Evolutionary conservation across 202 grass and related monocot genomes (phyloP).

Genomic region (Miscanthus sacchariflorus): DNA sequence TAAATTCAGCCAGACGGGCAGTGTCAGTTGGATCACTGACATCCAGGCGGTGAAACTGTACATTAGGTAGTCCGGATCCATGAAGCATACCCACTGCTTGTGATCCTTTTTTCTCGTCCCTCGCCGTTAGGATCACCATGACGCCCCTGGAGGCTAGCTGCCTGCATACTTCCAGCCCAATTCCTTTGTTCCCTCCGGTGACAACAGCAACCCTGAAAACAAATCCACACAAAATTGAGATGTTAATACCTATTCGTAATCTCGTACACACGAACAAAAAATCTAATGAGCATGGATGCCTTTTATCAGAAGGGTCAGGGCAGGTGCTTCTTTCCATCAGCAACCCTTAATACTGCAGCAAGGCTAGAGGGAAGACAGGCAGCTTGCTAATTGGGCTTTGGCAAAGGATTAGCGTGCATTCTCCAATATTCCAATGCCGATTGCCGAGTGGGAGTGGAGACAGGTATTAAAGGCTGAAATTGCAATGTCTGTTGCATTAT

Average conservation of each 20-base stretch:
- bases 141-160: constrained; percentile 47
- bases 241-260: not conserved
- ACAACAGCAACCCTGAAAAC: constrained; percentile 56
- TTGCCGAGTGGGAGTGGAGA: not conserved
- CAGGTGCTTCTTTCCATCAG: constrained; percentile 25
- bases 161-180: constrained; percentile 65
- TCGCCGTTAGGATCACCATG: constrained; percentile 60
- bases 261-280: not conserved
- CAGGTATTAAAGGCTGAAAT: not conserved
- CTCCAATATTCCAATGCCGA: not conserved
- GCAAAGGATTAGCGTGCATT: not conserved
- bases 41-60: constrained; percentile 59
- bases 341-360: not conserved
- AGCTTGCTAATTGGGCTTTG: not conserved
- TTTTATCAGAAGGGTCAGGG: constrained; percentile 21
- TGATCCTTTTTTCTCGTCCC: constrained; percentile 58
- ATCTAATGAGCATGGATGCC: constrained; percentile 4
- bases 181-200: constrained; percentile 72
- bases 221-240: not conserved
- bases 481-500: not conserved
- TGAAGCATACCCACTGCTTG: constrained; percentile 43
- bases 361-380: not conserved
- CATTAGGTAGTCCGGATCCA: constrained; percentile 10
- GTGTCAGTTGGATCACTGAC: constrained; percentile 49
- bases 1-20: constrained; percentile 46